phyloP scores from a whole-genome alignment of 2,329 filamentous ascomycete genomes.

The Aspergillus fructus region DNA sequence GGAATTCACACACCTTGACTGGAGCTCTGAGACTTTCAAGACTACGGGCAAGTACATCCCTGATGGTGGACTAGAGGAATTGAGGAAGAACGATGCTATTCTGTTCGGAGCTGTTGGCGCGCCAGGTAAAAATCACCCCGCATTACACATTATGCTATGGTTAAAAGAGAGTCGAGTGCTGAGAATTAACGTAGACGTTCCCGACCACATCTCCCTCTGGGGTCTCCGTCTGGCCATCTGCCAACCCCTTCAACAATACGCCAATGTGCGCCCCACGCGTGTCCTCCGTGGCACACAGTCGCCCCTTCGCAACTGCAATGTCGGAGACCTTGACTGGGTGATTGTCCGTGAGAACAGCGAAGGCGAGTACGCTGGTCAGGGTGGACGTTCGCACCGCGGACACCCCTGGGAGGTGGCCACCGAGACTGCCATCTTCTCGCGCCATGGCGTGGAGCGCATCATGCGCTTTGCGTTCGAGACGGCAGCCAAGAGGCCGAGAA shows the following conservation, averaged over 20 bases:
- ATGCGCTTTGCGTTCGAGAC: slow-evolving; percentile 65
- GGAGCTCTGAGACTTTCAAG: slow-evolving; percentile 67
- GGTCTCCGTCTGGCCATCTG: slow-evolving; percentile 66
- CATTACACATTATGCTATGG: not conserved
- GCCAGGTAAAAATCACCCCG: slow-evolving; percentile 42
- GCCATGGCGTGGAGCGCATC: slow-evolving; percentile 58
- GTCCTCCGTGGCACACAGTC: slow-evolving; percentile 61
- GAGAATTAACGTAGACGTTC: slow-evolving; percentile 48
- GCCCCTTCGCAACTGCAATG: slow-evolving; percentile 54
- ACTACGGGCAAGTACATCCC: slow-evolving; percentile 65
- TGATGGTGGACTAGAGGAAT: slow-evolving; percentile 56
- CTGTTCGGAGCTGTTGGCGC: slow-evolving; percentile 68
- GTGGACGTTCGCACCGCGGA: slow-evolving; percentile 60
- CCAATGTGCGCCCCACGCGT: slow-evolving; percentile 65
- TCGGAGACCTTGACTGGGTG: slow-evolving; percentile 65
- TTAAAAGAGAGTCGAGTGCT: not conserved
- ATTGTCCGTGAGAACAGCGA: slow-evolving; percentile 68
- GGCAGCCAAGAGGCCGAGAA: slow-evolving; percentile 56
- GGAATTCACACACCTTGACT: slow-evolving; percentile 63
- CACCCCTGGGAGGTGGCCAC: slow-evolving; percentile 61
- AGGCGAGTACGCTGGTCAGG: slow-evolving; percentile 66
- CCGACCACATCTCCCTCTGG: slow-evolving; percentile 69
- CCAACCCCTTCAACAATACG: slow-evolving; percentile 66
- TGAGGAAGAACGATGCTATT: slow-evolving; percentile 64
- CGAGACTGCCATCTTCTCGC: slow-evolving; percentile 64